A percentile compares a stretch with the other conserved stretches of the same genome.
phyloP scores from a whole-genome alignment of 352 stramenopile species.

The Phytopythium litorale region DNA sequence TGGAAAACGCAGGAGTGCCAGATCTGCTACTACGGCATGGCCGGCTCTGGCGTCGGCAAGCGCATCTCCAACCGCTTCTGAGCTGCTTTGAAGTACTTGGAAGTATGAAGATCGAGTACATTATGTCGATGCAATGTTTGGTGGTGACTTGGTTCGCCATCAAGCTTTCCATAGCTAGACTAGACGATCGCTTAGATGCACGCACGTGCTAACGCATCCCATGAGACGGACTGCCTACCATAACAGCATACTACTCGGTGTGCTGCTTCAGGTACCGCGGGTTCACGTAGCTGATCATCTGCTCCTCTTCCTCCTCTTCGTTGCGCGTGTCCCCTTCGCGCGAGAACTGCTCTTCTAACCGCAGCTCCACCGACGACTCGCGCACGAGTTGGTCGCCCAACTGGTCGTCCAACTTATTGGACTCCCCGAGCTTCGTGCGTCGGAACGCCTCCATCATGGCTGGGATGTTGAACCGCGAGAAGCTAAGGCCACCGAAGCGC shows the following conservation, averaged over 20 bases:
- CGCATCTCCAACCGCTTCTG: constrained; percentile 7
- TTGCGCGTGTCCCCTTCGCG: background rate
- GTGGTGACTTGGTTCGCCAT: too few relatives aligned
- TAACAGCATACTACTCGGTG: background rate
- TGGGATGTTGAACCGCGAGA: constrained; percentile 40
- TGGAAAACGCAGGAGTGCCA: constrained; percentile 79
- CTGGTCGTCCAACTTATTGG: background rate
- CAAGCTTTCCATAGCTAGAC: background rate
- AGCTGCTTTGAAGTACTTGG: background rate
- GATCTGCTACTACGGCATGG: constrained; percentile 78
- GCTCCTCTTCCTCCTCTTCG: constrained; percentile 6
- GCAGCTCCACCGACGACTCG: background rate
- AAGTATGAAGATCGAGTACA: background rate
- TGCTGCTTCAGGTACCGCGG: constrained; percentile 1
- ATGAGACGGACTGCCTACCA: background rate
- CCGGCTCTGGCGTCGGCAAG: constrained; percentile 15
- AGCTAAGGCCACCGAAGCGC: constrained; percentile 34
- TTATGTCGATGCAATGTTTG: background rate
- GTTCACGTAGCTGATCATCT: constrained; percentile 8
- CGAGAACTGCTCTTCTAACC: background rate
- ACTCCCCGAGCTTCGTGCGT: constrained; percentile 17
- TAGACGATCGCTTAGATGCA: background rate
- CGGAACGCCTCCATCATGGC: constrained; percentile 53
- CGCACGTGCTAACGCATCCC: background rate
- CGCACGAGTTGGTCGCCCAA: background rate